Evolutionary conservation across 345 rosid species (phyloP), one percentile per base, ranked within the genome.

Genomic region (Ailanthus altissimus): DNA sequence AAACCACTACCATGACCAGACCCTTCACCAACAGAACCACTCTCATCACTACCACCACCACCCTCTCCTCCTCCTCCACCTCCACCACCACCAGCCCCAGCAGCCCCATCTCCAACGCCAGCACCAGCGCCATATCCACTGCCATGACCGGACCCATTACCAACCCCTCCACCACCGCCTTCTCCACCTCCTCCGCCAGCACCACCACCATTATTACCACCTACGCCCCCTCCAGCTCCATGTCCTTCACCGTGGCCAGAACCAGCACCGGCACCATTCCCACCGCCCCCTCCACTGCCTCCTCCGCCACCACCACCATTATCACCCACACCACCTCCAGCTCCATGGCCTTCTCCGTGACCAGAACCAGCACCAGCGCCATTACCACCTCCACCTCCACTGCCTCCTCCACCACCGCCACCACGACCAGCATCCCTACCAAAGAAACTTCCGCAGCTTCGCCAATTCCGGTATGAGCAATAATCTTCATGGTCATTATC

Each of bases 401-500:
- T 79, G 14, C 73, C 83, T 45, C 89, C 89, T 15, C 62, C 72
- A 10, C 70, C 65, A 23, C 58, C 81, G 0, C 67, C 60, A 1
- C 72, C 61, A 42, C 54, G 58, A 0, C 84, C 70, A 11, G 49
- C 72, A 26, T 76, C 81, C 16, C 62, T 54, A 2, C 81, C 85
- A 68, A 76, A 84, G 66, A 87, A 87, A 56, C 86, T 87, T 53
- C 90, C 89, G 64, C 90, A 85, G 21, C 92, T 83, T 49, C 88
- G 74, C 92, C 88, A 89, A 80, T 81, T 79, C 64, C 79, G 16
- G 40, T 79, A 79, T 0, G 79, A 83, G 38, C 90, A 84, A 73
- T 78, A 64, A 69, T 70, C 71, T 38, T 80, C 75, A 23, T 85
- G 2, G 38, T 32, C 83, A 21, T 65, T 75, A 5, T 70, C 77